Evolutionary conservation across 2,329 filamentous ascomycete genomes (phyloP), one percentile per base, ranked within the genome.

Genomic region (Colletotrichum sp.): DNA sequence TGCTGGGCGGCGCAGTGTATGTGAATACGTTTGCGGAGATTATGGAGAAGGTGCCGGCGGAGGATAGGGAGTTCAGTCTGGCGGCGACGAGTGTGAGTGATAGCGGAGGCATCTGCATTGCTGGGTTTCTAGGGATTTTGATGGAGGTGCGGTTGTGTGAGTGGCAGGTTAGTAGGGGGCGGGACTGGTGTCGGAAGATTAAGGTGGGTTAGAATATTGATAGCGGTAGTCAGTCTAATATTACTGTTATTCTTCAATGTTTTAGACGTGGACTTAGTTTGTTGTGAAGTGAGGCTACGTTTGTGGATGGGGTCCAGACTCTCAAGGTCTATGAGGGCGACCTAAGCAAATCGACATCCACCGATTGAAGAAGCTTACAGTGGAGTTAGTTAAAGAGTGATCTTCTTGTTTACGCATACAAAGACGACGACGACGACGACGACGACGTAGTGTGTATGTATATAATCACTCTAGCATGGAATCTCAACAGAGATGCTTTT

Each of bases 1-100:
- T 98, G 15, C 87, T 99, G 0, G 97, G 97, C 1, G 97, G 97
- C 0, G 89, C 95, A 5, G 97, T 98, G 0, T 99, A 99, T 80
- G 96, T 98, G 75, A 98, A 96, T 80, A 98, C 96, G 0, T 99
- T 98, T 84, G 95, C 96, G 1, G 95, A 97, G 82, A 98, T 99
- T 77, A 94, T 95, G 83, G 95, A 98, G 80, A 92, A 93, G 8
- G 93, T 98, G 1, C 92, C 93, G 0, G 87, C 89, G 6, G 91
- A 92, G 36, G 96, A 98, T 69, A 90, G 96, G 8, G 97, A 99
- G 85, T 98, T 98, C 81, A 97, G 95, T 75, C 86, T 99, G 2
- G 93, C 95, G 0, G 96, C 96, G 0, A 97, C 96, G 4, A 97
- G 94, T 30, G 96, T 98, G 55, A 98, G 95, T 82, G 97, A 98